phyloP scores from a whole-genome alignment of 1,139 yeast species.

The Yamadazyma trypodendri region DNA sequence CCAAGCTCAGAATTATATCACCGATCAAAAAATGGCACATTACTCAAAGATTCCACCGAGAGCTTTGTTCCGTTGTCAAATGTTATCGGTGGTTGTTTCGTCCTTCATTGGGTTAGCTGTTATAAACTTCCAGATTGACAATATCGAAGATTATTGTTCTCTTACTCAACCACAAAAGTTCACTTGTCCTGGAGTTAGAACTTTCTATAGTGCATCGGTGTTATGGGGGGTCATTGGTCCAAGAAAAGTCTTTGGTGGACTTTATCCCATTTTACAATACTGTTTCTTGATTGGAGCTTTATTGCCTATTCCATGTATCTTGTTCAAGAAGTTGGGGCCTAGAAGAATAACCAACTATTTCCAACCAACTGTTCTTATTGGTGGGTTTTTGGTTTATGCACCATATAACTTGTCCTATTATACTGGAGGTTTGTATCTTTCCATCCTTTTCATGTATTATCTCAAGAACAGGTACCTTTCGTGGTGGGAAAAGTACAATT shows the following conservation, averaged over 20 bases:
- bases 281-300: slow-evolving; percentile 54
- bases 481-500: slow-evolving; percentile 68
- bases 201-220: slow-evolving; percentile 51
- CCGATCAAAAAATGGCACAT: slow-evolving; percentile 60
- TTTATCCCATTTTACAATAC: slow-evolving; percentile 46
- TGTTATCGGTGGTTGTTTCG: slow-evolving; percentile 39
- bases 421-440: slow-evolving; percentile 48
- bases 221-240: slow-evolving; percentile 67
- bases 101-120: slow-evolving; percentile 52
- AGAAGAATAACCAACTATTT: slow-evolving; percentile 25
- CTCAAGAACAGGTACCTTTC: slow-evolving; percentile 45
- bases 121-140: slow-evolving; percentile 47
- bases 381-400: slow-evolving; percentile 42
- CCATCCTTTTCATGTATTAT: slow-evolving; percentile 50
- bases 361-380: slow-evolving; percentile 40
- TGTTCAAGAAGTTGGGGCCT: slow-evolving; percentile 34
- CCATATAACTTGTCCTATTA: slow-evolving; percentile 59
- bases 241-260: slow-evolving; percentile 46
- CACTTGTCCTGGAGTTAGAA: slow-evolving; percentile 47
- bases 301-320: slow-evolving; percentile 40
- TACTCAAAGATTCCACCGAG: slow-evolving; percentile 60
- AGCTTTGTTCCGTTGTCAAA: slow-evolving; percentile 58
- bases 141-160: slow-evolving; percentile 39
- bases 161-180: slow-evolving; percentile 38
- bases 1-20: slow-evolving; percentile 56